Evolutionary conservation across 768 basidiomycete species (phyloP).

Genomic region (Boletus edulis): DNA sequence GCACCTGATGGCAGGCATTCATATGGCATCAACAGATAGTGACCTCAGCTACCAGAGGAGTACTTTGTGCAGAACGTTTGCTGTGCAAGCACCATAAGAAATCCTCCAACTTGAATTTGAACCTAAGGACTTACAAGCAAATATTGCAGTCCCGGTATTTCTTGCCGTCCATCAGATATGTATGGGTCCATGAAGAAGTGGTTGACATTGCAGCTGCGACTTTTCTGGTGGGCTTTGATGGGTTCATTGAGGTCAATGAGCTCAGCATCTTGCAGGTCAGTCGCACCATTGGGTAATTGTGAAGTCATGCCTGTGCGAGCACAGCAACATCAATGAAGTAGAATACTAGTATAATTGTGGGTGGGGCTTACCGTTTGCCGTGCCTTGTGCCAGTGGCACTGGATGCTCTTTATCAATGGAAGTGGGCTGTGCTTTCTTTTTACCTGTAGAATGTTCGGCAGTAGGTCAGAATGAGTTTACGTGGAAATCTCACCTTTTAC

Average conservation of each 20-base stretch:
- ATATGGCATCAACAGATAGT: neutral
- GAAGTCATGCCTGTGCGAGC: no score
- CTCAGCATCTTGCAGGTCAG: neutral
- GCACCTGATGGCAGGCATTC: neutral
- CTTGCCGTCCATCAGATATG: neutral
- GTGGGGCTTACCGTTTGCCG: no score
- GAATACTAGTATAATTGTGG: no score
- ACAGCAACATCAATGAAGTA: no score
- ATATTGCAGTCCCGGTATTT: neutral
- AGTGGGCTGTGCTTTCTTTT: neutral
- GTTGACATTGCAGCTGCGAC: neutral
- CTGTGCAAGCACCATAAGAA: neutral
- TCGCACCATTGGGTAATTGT: no score
- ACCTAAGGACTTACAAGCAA: neutral
- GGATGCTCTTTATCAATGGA: no score
- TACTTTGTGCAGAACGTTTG: neutral
- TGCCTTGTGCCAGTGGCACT: no score
- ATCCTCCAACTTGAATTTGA: neutral
- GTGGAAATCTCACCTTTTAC: neutral
- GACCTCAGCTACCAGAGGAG: neutral
- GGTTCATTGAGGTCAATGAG: neutral
- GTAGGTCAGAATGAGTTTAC: neutral
- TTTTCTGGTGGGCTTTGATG: neutral
- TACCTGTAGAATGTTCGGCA: neutral
- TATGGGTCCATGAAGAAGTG: neutral